Conservation (phyloP, 257 asterid species). For the Hygrophila difformis region DNA sequence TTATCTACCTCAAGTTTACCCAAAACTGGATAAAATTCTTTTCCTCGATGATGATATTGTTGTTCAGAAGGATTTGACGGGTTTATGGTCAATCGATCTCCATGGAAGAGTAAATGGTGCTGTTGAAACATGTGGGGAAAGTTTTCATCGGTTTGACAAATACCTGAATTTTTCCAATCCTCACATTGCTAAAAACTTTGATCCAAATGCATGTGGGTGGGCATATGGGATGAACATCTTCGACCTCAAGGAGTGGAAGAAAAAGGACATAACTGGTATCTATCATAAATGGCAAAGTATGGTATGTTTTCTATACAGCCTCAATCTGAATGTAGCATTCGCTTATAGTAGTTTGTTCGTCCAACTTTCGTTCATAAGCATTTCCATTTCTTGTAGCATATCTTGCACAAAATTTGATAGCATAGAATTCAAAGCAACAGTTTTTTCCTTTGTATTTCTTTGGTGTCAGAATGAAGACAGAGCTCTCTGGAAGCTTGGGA, state of each 20-base stretch:
- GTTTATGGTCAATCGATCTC: constrained; percentile 77
- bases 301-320: constrained; percentile 31
- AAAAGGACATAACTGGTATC: constrained; percentile 87
- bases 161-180: constrained; percentile 92
- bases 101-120: constrained; percentile 94
- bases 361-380: too few species aligned
- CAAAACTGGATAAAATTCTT: constrained; percentile 82
- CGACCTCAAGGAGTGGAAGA: constrained; percentile 90
- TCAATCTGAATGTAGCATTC: background rate
- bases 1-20: constrained; percentile 92
- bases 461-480: constrained; percentile 71
- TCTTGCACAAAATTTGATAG: too few species aligned
- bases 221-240: constrained; percentile 97
- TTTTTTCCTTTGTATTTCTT: background rate
- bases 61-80: constrained; percentile 94
- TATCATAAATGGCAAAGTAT: constrained; percentile 97
- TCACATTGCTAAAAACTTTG: constrained; percentile 71
- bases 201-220: constrained; percentile 98
- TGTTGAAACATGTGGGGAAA: constrained; percentile 93
- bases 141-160: constrained; percentile 92
- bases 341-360: background rate
- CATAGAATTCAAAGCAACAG: too few species aligned
- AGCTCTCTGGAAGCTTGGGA: constrained; percentile 93
- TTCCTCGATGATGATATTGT: constrained; percentile 96
- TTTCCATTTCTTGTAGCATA: too few species aligned